Conservation (phyloP, 164 flowering plant species). For the Piper betle region DNA sequence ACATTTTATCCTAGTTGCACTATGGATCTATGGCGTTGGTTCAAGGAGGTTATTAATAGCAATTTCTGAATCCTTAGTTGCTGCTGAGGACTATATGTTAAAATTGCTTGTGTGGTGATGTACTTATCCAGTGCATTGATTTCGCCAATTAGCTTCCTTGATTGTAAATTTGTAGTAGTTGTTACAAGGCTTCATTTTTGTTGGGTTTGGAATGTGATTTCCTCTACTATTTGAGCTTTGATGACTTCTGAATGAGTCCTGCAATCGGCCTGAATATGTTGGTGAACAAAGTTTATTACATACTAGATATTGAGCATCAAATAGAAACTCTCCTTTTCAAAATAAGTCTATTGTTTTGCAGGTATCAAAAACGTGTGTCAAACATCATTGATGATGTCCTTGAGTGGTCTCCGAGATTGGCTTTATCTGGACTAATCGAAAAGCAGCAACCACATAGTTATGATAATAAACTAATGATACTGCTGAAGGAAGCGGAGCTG, state of each 20-base stretch:
- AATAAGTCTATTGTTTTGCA: constrained; percentile 16
- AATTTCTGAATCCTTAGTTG: no score
- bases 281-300: not conserved
- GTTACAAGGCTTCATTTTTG: no score
- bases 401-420: constrained; percentile 85
- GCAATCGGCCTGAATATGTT: not conserved
- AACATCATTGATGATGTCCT: constrained; percentile 96
- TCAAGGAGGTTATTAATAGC: no score
- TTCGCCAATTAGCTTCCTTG: no score
- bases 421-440: constrained; percentile 91
- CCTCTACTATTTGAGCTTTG: not conserved
- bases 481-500: constrained; percentile 19
- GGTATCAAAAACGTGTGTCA: constrained; percentile 90
- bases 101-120: no score
- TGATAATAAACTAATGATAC: constrained; percentile 29
- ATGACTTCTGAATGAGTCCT: not conserved
- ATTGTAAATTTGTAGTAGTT: no score
- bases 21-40: no score
- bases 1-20: no score
- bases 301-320: no score
- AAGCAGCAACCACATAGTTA: constrained; percentile 42
- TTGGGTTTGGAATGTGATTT: no score
- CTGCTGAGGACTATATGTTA: no score
- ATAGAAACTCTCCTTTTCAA: not conserved
- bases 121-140: no score